A percentile compares a stretch with the other conserved stretches of the same genome.
Conservation (phyloP, 306 rosid genomes). For the Leucaena leucocephala region DNA sequence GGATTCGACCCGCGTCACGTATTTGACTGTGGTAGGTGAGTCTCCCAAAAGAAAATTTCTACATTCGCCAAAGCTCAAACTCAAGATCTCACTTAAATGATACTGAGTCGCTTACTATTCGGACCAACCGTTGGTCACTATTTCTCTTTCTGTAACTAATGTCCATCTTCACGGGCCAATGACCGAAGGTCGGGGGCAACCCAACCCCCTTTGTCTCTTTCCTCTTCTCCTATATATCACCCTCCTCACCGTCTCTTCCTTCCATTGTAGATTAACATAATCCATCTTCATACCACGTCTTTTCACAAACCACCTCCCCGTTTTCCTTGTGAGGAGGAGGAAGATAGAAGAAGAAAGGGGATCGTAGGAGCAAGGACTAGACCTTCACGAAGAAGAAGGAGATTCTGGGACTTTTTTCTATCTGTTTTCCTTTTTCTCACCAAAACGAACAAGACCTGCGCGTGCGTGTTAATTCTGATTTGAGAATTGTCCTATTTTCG, state of each 20-base stretch:
- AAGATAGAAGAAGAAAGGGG: background rate
- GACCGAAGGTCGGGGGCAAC: slow-evolving; percentile 44
- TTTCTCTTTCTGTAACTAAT: background rate
- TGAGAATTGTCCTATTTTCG: no score
- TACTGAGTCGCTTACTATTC: no score
- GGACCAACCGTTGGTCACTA: no score
- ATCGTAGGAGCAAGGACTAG: background rate
- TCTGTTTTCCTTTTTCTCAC: no score
- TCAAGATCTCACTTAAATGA: no score
- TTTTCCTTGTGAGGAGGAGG: slow-evolving; percentile 40
- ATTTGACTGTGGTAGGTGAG: no score
- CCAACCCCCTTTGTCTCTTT: slow-evolving; percentile 23
- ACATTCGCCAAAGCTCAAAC: no score
- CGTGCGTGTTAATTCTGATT: no score
- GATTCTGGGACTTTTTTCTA: no score
- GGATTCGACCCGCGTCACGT: no score
- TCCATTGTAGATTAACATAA: background rate
- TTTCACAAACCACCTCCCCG: background rate
- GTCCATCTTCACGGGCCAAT: slow-evolving; percentile 42
- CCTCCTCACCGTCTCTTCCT: background rate
- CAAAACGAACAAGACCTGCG: no score
- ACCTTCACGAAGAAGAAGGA: background rate
- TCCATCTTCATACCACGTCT: background rate
- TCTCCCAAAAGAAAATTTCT: no score
- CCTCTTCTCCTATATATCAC: slow-evolving; percentile 40